Evolutionary conservation across 805 yeast species (phyloP).

Genomic region (Saccharomycopsis guyanensis): DNA sequence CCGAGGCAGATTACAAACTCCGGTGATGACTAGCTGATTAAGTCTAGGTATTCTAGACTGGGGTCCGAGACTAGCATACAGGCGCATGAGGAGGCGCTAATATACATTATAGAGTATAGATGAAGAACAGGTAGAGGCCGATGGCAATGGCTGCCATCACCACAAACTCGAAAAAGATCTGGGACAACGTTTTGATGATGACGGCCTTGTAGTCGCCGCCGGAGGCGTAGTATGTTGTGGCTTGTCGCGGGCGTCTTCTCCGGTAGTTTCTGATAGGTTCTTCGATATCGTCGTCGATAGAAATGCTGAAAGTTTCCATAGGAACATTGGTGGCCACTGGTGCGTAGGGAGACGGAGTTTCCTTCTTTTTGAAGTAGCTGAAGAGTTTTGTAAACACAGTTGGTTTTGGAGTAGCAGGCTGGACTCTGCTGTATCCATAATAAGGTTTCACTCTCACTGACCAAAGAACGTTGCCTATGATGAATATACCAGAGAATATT

Average conservation of each 20-base stretch:
- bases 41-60: too few relatives aligned
- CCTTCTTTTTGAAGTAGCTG: not conserved
- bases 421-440: slow-evolving; percentile 3
- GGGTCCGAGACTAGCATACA: too few relatives aligned
- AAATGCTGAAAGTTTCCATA: slow-evolving; percentile 11
- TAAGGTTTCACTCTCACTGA: slow-evolving; percentile 1
- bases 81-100: too few relatives aligned
- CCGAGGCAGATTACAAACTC: too few relatives aligned
- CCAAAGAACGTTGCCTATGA: slow-evolving; percentile 5
- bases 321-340: not conserved
- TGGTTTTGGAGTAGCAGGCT: not conserved
- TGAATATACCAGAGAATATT: slow-evolving; percentile 18
- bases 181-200: not conserved
- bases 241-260: slow-evolving; percentile 2
- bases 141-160: slow-evolving; percentile 8
- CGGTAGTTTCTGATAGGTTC: slow-evolving; percentile 4
- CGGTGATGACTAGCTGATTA: too few relatives aligned
- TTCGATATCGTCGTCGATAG: slow-evolving; percentile 4
- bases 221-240: not conserved
- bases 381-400: not conserved
- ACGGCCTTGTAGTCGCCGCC: not conserved
- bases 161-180: slow-evolving; percentile 2
- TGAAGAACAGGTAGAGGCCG: not conserved
- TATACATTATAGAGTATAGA: not conserved
- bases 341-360: slow-evolving; percentile 11